A percentile compares a stretch with the other conserved stretches of the same genome.
Evolutionary conservation across 2,329 filamentous ascomycete genomes (phyloP).

Genomic region (Arthrobotrys iridis): DNA sequence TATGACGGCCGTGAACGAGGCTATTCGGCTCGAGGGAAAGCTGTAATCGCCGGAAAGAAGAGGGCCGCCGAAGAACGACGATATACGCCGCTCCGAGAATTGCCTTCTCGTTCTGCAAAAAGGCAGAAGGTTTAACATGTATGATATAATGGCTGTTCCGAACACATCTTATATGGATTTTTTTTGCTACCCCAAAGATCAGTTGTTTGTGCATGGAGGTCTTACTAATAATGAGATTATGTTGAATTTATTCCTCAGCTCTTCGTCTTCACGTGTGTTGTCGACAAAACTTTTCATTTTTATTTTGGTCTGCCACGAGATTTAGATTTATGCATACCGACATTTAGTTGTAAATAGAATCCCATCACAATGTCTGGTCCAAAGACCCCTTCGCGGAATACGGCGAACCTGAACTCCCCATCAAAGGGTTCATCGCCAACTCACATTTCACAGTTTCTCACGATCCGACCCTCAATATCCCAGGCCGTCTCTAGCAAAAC

Average conservation of each 20-base stretch:
- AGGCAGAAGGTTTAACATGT: constrained; percentile 3
- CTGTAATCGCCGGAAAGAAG: neutral
- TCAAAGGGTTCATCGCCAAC: constrained; percentile 35
- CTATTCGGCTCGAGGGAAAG: neutral
- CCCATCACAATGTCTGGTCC: constrained; percentile 41
- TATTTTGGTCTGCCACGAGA: neutral
- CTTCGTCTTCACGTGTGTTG: constrained; percentile 19
- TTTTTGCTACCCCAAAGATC: neutral
- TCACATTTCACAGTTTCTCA: constrained; percentile 46
- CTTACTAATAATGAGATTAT: constrained; percentile 20
- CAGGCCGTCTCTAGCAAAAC: constrained; percentile 40
- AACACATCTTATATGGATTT: neutral
- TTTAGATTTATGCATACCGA: constrained; percentile 1
- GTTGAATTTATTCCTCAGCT: neutral
- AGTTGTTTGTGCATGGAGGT: neutral
- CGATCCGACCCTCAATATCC: constrained; percentile 36
- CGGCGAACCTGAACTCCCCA: constrained; percentile 44
- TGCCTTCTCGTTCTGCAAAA: constrained; percentile 11
- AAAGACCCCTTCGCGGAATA: constrained; percentile 41
- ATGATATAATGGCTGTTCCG: constrained; percentile 20
- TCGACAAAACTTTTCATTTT: constrained; percentile 13
- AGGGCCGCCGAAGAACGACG: neutral
- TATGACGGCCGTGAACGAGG: no score
- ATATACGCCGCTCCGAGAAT: neutral
- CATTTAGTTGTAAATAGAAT: neutral